Evolutionary conservation across 2,329 filamentous ascomycete species (phyloP), one percentile per base, ranked within the genome.

Genomic region (Nigrospora sphaerica): DNA sequence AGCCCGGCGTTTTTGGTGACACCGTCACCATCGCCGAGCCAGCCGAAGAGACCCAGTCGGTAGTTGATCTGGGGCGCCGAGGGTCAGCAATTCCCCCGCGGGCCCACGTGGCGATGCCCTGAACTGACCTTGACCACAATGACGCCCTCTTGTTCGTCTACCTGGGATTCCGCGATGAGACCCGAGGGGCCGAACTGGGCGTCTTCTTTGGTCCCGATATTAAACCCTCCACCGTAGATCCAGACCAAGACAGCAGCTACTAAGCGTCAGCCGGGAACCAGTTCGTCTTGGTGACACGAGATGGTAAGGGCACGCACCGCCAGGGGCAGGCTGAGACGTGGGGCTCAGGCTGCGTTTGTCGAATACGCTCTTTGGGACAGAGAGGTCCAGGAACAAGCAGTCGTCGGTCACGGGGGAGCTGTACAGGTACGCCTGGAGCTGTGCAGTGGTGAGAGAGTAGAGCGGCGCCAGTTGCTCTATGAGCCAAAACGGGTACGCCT

Each of bases 351-450:
- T 1, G 55, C 58, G 12, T 63, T 60, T 23, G 64, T 62, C 53
- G 17, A 73, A 54, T 0, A 67, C 70, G 46, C 65, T 65, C 7
- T 59, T 62, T 5, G 73, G 73, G 1, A 73, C 71, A 37, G 69
- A 69, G n/a, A 76, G 52, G 51, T 77, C 72, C 12, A 76, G 65
- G 51, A 73, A 73, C 2, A 77, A 62, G 48, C 74, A 77, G 48
- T 76, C 72, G 52, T 75, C 71, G 12, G 54, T 49, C 23, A 38
- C 23, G 6, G 23, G 23, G 10, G 23, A 28, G 7, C 23, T 28
- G 23, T 28, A 28, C 5, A 28, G 23, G 23, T 28, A 28, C 23
- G 23, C 23, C 23, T 28, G 23, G 4, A 28, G 23, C 23, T 28
- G 23, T 9, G 6, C 23, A 10, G 23, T 28, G 23, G 23, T 28